phyloP scores from a whole-genome alignment of 768 basidiomycete genomes.

The Cystofilobasidium ferigula region DNA sequence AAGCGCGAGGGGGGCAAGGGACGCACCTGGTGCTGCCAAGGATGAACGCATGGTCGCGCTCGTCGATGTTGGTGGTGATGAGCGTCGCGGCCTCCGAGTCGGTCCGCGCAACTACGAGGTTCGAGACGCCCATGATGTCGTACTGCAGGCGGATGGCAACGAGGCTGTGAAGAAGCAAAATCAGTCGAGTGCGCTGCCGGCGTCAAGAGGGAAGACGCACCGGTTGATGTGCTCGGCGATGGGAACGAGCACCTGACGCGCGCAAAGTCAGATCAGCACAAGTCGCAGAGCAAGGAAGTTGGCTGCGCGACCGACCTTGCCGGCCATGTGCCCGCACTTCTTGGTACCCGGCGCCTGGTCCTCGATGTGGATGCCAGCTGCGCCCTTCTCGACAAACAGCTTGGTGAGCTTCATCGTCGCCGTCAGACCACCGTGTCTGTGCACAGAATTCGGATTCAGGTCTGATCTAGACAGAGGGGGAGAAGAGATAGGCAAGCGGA shows the following conservation, averaged over 20 bases:
- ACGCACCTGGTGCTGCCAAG: constrained; percentile 67
- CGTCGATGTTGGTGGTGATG: constrained; percentile 91
- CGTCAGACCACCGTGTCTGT: constrained; percentile 84
- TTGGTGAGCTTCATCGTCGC: constrained; percentile 98
- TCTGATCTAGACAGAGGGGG: background rate
- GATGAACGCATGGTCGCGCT: constrained; percentile 95
- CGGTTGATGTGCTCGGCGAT: constrained; percentile 97
- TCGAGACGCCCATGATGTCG: constrained; percentile 96
- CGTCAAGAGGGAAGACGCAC: background rate
- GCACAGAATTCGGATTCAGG: background rate
- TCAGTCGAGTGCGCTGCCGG: background rate
- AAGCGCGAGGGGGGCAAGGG: background rate
- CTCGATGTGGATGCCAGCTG: constrained; percentile 89
- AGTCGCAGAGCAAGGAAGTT: background rate
- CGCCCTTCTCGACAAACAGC: constrained; percentile 97
- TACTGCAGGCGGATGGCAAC: constrained; percentile 94
- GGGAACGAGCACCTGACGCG: constrained; percentile 95
- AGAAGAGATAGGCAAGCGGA: background rate
- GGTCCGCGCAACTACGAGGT: constrained; percentile 83
- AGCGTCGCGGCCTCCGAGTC: constrained; percentile 97
- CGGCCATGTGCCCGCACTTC: constrained; percentile 50
- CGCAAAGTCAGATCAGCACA: constrained; percentile 42
- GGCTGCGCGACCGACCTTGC: constrained; percentile 36
- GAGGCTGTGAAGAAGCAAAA: constrained; percentile 39
- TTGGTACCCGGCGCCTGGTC: constrained; percentile 67